Evolutionary conservation across 768 basidiomycete genomes (phyloP).

Genomic region (Daedaleopsis nitida): DNA sequence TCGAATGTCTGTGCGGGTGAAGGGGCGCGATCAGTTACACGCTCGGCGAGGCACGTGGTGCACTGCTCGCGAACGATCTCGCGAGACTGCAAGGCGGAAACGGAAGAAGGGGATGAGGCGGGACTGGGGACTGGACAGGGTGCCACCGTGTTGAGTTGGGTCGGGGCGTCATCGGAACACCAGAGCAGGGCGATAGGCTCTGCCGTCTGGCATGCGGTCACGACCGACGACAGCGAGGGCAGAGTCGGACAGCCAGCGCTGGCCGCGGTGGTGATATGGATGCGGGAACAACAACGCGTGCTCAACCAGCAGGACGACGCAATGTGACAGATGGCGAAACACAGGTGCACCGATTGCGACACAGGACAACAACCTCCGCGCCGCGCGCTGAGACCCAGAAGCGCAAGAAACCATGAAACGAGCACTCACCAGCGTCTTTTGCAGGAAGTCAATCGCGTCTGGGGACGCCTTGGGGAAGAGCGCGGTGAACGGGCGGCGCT

Average conservation of each 20-base stretch:
- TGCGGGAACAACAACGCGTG: neutral
- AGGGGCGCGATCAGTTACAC: constrained; percentile 4
- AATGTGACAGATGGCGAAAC: neutral
- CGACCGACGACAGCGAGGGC: neutral
- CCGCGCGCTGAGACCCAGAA: too few relatives aligned
- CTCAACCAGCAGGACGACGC: neutral
- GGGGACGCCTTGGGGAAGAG: constrained; percentile 79
- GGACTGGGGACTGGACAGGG: too few relatives aligned
- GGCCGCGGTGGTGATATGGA: neutral
- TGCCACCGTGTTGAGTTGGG: too few relatives aligned
- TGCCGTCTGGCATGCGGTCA: neutral
- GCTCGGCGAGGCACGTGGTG: neutral
- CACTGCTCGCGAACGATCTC: neutral
- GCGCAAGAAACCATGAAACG: neutral
- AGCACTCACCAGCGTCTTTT: constrained; percentile 62
- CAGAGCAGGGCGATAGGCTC: neutral
- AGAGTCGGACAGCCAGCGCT: neutral
- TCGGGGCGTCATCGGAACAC: too few relatives aligned
- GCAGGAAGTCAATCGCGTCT: constrained; percentile 72
- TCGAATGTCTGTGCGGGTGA: constrained; percentile 69
- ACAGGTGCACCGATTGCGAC: neutral
- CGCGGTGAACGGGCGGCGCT: constrained; percentile 65
- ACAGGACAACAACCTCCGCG: too few relatives aligned
- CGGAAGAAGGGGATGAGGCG: neutral
- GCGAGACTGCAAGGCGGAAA: neutral